A percentile compares a stretch with the other conserved stretches of the same genome.
Evolutionary conservation across 306 rosid genomes (phyloP).

Genomic region (Cercis canadensis): DNA sequence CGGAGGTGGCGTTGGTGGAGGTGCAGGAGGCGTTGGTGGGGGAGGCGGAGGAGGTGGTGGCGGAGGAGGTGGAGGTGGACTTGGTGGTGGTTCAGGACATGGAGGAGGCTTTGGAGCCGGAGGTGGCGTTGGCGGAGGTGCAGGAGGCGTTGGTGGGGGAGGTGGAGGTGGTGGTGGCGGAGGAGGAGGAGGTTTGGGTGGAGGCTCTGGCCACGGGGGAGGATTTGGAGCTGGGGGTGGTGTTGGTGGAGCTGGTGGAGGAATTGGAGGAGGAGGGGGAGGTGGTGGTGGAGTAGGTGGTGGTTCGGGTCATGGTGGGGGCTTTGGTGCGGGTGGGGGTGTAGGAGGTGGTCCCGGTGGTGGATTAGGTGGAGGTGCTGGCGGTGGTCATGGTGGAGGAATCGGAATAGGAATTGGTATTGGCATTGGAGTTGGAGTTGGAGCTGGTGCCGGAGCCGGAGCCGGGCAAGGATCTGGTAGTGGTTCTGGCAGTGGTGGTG

Average conservation of each 20-base stretch:
- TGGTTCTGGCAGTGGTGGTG: conserved; percentile 47
- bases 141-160: conserved; percentile 32
- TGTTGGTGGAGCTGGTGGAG: conserved; percentile 1
- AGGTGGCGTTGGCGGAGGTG: conserved; percentile 46
- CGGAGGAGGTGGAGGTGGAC: conserved; percentile 38
- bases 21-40: conserved; percentile 37
- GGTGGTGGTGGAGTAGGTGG: conserved; percentile 37
- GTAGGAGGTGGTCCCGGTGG: conserved; percentile 1
- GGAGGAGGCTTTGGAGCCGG: conserved; percentile 52
- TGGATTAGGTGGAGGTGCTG: conserved; percentile 38
- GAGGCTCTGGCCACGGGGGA: conserved; percentile 45
- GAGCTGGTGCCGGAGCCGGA: conserved; percentile 17
- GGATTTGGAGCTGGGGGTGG: conserved; percentile 57
- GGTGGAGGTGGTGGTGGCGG: conserved; percentile 57
- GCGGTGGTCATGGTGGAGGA: conserved; percentile 52
- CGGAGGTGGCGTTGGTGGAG: conserved; percentile 49
- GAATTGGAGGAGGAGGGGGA: conserved; percentile 34
- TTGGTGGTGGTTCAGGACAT: conserved; percentile 43
- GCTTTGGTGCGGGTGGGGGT: conserved; percentile 42
- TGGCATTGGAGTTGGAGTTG: conserved; percentile 51
- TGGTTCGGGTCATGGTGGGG: conserved; percentile 48
- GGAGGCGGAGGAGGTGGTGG: conserved; percentile 39
- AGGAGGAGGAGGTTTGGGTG: conserved; percentile 48
- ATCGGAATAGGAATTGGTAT: conserved; percentile 61
- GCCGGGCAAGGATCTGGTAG: conserved; percentile 31